Conservation (phyloP, 1,139 yeast species). For the Blastobotrys malaysiensis region DNA sequence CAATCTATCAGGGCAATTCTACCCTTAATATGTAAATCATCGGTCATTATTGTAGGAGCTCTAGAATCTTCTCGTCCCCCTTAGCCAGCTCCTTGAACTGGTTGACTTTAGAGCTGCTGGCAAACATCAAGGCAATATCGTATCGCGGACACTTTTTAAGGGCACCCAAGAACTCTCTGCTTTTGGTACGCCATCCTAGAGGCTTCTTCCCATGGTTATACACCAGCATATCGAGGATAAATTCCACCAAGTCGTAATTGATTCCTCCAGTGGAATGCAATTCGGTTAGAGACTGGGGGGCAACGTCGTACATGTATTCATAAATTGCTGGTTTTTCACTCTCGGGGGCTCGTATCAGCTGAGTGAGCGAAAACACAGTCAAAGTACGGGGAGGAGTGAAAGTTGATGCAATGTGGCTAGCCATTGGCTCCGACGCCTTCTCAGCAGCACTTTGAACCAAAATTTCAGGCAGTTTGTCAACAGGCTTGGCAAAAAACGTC, state of each 20-base stretch:
- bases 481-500: conserved; percentile 12
- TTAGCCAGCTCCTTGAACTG: conserved; percentile 1
- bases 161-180: conserved; percentile 13
- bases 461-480: conserved; percentile 15
- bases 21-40: too few relatives aligned
- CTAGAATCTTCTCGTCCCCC: neutral
- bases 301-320: conserved; percentile 38
- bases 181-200: conserved; percentile 3
- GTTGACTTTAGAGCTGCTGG: conserved; percentile 7
- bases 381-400: conserved; percentile 15
- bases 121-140: conserved; percentile 15
- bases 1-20: too few relatives aligned
- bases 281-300: conserved; percentile 30
- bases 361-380: conserved; percentile 21
- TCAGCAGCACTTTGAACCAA: neutral
- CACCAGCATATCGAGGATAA: conserved; percentile 45
- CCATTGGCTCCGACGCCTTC: neutral
- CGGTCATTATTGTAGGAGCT: neutral
- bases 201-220: conserved; percentile 8
- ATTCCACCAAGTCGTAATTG: conserved; percentile 51
- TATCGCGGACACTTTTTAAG: conserved; percentile 15
- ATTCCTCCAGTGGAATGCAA: conserved; percentile 48
- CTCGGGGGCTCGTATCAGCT: conserved; percentile 20
- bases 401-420: neutral
- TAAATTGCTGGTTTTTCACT: conserved; percentile 35